Base-by-base conservation (phyloP, 75 land plant species). In the Pinus taeda region DNA sequence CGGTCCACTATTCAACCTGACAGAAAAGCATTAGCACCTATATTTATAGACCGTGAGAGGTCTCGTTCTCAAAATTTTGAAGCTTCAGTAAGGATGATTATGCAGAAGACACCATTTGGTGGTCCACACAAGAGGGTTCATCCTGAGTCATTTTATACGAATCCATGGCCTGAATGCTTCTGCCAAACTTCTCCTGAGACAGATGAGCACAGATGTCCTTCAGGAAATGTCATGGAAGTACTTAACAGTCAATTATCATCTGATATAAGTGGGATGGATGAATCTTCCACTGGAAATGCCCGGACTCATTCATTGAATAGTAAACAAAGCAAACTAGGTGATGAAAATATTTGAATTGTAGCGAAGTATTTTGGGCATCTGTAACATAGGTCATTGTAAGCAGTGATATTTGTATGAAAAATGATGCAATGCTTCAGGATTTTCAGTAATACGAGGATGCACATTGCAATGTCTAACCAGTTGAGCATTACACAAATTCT, bases 101-200 rank as follows among this genome's bases (percentile, higher is more conserved):
- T 96, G 97, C 77, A 75, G 24, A 63, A 59, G 12, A 81, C 83
- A 26, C 76, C 88, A 75, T 83, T 92, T 76, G 90, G 91, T 63
- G 94, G 94, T 26, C 94, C 91, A 12, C 98, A 90, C 64, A 69
- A 78, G 45, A 83, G 98, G 13, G 62, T 93, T 13, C 65, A 45
- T 49, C 90, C 97, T 0, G 98, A 96, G 76, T 93, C 97, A 14
- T 96, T 96, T 75, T 93, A 93, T 75, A 96, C 98, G 22, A 96
- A 96, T 79, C 93, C 98, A n/a, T 96, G 97, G 97, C 97, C 98
- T 39, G 98, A 96, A 80, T 93, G 97, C 72, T 96, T 96, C 79
- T 96, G 98, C 72, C 91, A 89, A 80, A 69, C 18, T 18, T 64
- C 78, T 17, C 70, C 94, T 4, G 21, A 76, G 21, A 80, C 77